These are phyloP conservation scores for Xylariaceae sp. DNA, from an alignment of 2,329 filamentous ascomycete genomes.

Conservation along the genomic window DNA sequence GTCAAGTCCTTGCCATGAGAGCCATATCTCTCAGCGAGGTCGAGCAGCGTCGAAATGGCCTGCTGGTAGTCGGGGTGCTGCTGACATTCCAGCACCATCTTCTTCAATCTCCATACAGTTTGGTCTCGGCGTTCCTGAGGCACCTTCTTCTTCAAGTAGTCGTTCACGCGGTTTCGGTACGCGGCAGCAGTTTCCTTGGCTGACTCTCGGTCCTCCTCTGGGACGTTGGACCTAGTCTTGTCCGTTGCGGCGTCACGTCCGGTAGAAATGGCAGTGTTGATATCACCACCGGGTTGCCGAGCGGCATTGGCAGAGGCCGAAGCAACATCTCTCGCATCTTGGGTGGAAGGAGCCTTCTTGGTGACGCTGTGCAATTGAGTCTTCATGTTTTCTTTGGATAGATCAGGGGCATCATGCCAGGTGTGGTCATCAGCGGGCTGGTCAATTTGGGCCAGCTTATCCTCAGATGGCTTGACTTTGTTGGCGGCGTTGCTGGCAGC, in stretches of 20 bases:
- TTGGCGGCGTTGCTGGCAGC: conserved; percentile 75
- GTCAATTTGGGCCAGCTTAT: conserved; percentile 74
- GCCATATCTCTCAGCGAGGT: conserved; percentile 79
- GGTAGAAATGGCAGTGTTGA: conserved; percentile 25
- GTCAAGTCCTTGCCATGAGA: conserved; percentile 66
- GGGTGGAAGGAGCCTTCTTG: conserved; percentile 44
- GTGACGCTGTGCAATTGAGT: conserved; percentile 63
- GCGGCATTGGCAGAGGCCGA: conserved; percentile 44
- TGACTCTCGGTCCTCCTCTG: conserved; percentile 48
- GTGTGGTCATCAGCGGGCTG: conserved; percentile 82
- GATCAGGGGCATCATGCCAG: conserved; percentile 83
- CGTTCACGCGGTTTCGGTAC: conserved; percentile 47
- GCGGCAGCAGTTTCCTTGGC: conserved; percentile 34
- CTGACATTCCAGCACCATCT: conserved; percentile 96
- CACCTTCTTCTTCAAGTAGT: conserved; percentile 82
- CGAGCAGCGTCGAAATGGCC: conserved; percentile 83
- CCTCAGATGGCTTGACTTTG: conserved; percentile 72
- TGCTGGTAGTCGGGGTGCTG: conserved; percentile 89
- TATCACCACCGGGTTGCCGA: conserved; percentile 22
- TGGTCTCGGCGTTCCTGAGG: conserved; percentile 91
- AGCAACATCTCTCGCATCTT: conserved; percentile 59
- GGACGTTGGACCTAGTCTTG: conserved; percentile 58
- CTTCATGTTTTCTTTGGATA: conserved; percentile 67
- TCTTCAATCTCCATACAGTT: conserved; percentile 86
- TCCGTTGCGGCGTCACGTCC: conserved; percentile 41